Percentiles rank a stretch among this genome's conserved stretches.
Evolutionary conservation across 2,329 filamentous ascomycete species (phyloP).

Genomic region (Aspergillus carbonarius): DNA sequence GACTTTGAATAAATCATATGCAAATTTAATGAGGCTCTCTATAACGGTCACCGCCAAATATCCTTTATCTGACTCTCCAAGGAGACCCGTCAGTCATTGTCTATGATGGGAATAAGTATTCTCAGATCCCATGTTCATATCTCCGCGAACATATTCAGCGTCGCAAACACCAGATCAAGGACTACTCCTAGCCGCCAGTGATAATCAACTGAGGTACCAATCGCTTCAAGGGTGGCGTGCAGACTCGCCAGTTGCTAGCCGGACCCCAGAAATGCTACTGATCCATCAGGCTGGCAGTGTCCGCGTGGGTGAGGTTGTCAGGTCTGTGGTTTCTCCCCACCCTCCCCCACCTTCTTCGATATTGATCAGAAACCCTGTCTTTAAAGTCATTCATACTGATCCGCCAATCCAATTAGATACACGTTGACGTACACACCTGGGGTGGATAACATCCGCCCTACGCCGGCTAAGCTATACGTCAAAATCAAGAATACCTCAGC

Average conservation of each 20-base stretch:
- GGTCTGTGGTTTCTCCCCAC: slow-evolving; percentile 52
- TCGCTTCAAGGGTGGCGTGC: slow-evolving; percentile 38
- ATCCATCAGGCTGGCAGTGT: slow-evolving; percentile 87
- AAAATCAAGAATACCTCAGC: slow-evolving; percentile 90
- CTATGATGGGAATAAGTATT: slow-evolving; percentile 23
- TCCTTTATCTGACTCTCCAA: neutral
- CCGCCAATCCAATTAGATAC: slow-evolving; percentile 47
- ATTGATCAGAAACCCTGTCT: neutral
- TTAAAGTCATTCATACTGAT: neutral
- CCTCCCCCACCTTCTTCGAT: neutral
- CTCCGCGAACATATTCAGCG: slow-evolving; percentile 43
- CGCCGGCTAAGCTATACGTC: slow-evolving; percentile 75
- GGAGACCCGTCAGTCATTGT: neutral
- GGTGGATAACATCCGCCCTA: slow-evolving; percentile 83
- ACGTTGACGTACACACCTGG: slow-evolving; percentile 90
- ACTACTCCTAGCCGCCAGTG: slow-evolving; percentile 19
- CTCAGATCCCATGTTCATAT: slow-evolving; percentile 42
- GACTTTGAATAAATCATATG: neutral
- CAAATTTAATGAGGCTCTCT: neutral
- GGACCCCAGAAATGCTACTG: slow-evolving; percentile 68
- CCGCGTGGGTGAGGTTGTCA: slow-evolving; percentile 90
- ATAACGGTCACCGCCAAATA: neutral
- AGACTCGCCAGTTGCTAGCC: slow-evolving; percentile 20
- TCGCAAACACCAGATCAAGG: slow-evolving; percentile 40
- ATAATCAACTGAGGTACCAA: slow-evolving; percentile 28